A percentile compares a stretch with the other conserved stretches of the same genome.
Evolutionary conservation across 208 protist genomes (phyloP).

Genomic region (Trichomonas vaginalis): DNA sequence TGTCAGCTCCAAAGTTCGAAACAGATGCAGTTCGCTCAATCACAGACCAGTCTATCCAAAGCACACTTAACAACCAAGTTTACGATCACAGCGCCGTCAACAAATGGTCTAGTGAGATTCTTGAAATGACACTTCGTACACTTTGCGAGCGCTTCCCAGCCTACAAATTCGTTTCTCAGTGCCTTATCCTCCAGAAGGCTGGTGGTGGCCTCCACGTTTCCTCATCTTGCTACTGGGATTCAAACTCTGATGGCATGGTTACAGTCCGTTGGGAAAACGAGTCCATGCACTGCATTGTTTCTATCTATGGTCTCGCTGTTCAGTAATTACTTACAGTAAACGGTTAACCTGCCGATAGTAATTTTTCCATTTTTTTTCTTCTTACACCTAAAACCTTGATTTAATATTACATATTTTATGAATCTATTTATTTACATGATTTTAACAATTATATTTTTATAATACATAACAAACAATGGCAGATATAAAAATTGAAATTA

Average conservation of each 20-base stretch:
- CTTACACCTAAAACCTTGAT: too few relatives aligned
- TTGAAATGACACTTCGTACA: neutral
- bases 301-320: neutral
- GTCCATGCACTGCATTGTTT: slow-evolving; percentile 11
- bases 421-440: too few relatives aligned
- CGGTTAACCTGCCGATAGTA: too few relatives aligned
- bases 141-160: neutral
- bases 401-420: too few relatives aligned
- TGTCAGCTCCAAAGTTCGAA: neutral
- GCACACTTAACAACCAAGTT: neutral
- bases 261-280: slow-evolving; percentile 3
- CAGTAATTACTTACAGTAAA: too few relatives aligned
- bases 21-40: neutral
- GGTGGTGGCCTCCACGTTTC: neutral
- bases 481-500: too few relatives aligned
- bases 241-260: neutral
- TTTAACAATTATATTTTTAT: too few relatives aligned
- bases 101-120: neutral
- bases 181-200: slow-evolving; percentile 2
- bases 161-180: slow-evolving; percentile 5
- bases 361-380: too few relatives aligned
- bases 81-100: neutral
- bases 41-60: neutral
- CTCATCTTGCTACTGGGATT: slow-evolving; percentile 8
- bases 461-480: too few relatives aligned